Evolutionary conservation across 1,139 yeast genomes (phyloP), one percentile per base, ranked within the genome.

Genomic region (Yamadazyma diddensiae): DNA sequence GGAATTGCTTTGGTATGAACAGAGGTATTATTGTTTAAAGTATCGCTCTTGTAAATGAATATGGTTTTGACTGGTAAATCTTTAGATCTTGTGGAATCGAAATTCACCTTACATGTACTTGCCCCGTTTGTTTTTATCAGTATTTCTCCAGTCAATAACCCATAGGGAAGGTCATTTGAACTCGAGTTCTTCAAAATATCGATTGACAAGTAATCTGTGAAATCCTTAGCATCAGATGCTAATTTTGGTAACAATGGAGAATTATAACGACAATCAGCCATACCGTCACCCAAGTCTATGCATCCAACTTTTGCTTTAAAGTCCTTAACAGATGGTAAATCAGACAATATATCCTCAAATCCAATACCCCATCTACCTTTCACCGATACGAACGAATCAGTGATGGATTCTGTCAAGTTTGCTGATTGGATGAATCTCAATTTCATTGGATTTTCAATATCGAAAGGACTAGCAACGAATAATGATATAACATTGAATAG

Each of bases 121-220:
- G 79, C 81, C 24, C 79, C 77, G 14, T 71, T 70, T 2, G 76
- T 86, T 27, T 64, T 62, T 31, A 86, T 73, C 35, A 58, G 58
- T 24, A 86, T 48, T 39, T 80, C 80, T 1, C 86, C 88, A 19
- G 71, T 69, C 38, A 81, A 66, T 30, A 88, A 83, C 0, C 85
- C 84, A 52, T 76, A 82, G 17, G 81, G 81, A 13, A 75, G 70
- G 28, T 58, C 57, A 15, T 47, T 46, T 6, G 68, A 60, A 26
- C 77, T 70, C 0, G 77, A 62, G 43, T 78, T 70, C 25, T 64
- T 65, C 32, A 79, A 42, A 7, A 81, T 62, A 17, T 73, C 67
- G 5, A 82, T 53, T 9, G 62, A 49, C 39, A 82, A 46, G 47
- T 76, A 73, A 15, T 73, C 72, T 4, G 55, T 45, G 30, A 64